phyloP scores from a whole-genome alignment of 306 rosid genomes.

The Pachyrhizus erosus region DNA sequence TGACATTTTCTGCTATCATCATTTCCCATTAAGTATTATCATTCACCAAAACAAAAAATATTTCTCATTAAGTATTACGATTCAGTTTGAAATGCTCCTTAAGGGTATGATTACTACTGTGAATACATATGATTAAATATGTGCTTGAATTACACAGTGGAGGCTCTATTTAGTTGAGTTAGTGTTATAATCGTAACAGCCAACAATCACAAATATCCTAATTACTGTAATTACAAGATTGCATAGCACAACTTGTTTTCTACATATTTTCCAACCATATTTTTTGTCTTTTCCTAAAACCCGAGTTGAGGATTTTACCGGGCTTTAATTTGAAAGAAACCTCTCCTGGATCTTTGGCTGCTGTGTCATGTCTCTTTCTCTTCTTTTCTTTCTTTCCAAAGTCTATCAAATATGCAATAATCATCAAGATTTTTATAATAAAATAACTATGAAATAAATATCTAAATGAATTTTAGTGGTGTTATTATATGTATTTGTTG shows the following conservation, averaged over 20 bases:
- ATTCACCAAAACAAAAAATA: no score
- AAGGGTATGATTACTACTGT: slow-evolving; percentile 13
- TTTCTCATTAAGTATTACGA: no score
- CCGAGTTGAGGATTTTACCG: neutral
- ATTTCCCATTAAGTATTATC: neutral
- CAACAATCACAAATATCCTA: neutral
- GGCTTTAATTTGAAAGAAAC: neutral
- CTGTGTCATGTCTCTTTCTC: neutral
- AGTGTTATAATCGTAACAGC: neutral
- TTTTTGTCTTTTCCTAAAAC: neutral
- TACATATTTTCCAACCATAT: neutral
- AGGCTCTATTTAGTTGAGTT: neutral
- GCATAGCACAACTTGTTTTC: neutral
- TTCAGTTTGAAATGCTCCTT: slow-evolving; percentile 15
- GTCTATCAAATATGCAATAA: neutral
- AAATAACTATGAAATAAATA: neutral
- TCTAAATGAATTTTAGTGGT: neutral
- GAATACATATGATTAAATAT: neutral
- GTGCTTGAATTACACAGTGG: neutral
- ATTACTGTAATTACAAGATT: neutral
- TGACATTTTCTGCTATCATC: neutral
- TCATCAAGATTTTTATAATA: neutral
- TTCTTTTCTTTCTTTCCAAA: neutral
- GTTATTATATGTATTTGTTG: neutral
- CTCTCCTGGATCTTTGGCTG: neutral